phyloP scores from a whole-genome alignment of 2,329 filamentous ascomycete species.

The Pseudocercospora fijiensis region DNA sequence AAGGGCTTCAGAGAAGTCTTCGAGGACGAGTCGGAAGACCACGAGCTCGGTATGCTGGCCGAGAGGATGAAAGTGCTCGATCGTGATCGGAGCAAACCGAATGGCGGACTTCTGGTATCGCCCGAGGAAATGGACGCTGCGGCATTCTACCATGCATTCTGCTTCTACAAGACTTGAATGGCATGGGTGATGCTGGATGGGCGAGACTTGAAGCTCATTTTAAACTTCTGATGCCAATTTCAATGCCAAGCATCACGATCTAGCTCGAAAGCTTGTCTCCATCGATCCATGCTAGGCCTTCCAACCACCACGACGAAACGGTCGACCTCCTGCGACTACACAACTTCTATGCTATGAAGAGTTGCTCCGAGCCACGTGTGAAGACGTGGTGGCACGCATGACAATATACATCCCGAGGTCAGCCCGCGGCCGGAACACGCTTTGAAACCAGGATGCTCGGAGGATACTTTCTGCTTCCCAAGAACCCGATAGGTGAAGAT shows the following conservation, averaged over 20 bases:
- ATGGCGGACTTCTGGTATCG: slow-evolving; percentile 65
- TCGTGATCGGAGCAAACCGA: slow-evolving; percentile 52
- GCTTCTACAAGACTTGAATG: slow-evolving; percentile 73
- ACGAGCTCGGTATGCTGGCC: slow-evolving; percentile 75
- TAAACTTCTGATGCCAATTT: background rate
- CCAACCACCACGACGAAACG: background rate
- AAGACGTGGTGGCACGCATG: background rate
- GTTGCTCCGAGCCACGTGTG: background rate
- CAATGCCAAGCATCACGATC: background rate
- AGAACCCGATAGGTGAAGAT: background rate
- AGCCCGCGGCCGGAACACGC: background rate
- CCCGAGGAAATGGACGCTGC: slow-evolving; percentile 91
- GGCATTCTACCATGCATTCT: slow-evolving; percentile 87
- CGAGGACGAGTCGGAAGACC: slow-evolving; percentile 85
- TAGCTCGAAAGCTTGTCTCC: background rate
- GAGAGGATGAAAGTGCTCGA: slow-evolving; percentile 94
- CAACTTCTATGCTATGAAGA: background rate
- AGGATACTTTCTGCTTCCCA: background rate
- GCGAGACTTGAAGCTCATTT: background rate
- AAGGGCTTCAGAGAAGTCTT: slow-evolving; percentile 89
- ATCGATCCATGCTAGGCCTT: background rate
- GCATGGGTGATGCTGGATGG: background rate
- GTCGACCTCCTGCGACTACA: background rate
- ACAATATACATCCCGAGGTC: background rate
- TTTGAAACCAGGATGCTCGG: background rate